Evolutionary conservation across 148 eudicot species (phyloP), one percentile per base, ranked within the genome.

Genomic region (Oxyria digyna): DNA sequence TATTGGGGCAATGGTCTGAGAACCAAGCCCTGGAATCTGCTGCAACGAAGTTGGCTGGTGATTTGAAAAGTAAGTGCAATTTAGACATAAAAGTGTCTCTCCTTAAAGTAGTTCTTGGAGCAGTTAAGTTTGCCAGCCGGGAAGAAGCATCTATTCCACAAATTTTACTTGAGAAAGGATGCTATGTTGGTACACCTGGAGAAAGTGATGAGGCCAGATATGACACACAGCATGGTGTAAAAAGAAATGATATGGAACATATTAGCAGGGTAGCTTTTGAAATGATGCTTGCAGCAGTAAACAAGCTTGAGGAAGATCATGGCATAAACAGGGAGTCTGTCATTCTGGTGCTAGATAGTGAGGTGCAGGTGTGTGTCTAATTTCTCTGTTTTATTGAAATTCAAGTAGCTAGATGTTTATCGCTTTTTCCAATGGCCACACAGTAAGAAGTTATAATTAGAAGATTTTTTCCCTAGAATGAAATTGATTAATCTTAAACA

Each of bases 301-400:
- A 79, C 62, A 74, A 76, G 68, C 46, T 74, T 78, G 88, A 81
- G 50, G 78, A 79, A 76, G 84, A 79, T 76, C 81, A 80, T 70
- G 76, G 79, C 74, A 71, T 72, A 55, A 78, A 70, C 59, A 79
- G 86, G 77, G 85, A 80, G 33, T 91, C 97, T 46, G 81, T 94
- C 26, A 75, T 94, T 71, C 82, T 94, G 82, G 91, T 94, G 72
- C 75, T 88, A 65, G 98, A 94, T 69, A 78, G 54, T 70, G 87
- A 88, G 66, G 79, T 94, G 72, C 98, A 94, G 97, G 98, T 94
- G 71, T 33, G 77, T 67, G 42, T 71, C 48, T 57, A 17, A 33
- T 73, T 71, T 10, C 52, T 67, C 76, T 69, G n/a, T 40, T 20
- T 70, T 70, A 32, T 11, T 35, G 15, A 38, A 59, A 14, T 8